phyloP scores from a whole-genome alignment of 805 yeast species.

The Spathaspora passalidarum region DNA sequence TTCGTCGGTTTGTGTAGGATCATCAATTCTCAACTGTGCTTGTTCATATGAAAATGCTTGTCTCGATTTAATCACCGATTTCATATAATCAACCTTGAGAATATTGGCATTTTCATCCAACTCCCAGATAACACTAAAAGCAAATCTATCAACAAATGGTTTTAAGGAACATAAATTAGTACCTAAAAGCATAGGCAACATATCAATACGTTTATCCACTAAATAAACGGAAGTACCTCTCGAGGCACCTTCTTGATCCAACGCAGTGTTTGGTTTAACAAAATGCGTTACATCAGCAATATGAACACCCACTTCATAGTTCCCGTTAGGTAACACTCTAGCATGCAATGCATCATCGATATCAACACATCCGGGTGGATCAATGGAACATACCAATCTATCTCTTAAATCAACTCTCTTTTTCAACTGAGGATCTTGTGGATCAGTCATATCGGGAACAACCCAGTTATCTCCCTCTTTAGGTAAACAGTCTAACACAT shows the following conservation, averaged over 20 bases:
- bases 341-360: conserved; percentile 97
- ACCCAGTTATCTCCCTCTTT: conserved; percentile 91
- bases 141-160: conserved; percentile 93
- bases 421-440: conserved; percentile 51
- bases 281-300: conserved; percentile 98
- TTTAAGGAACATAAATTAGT: conserved; percentile 93
- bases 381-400: conserved; percentile 88
- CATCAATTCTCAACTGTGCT: conserved; percentile 92
- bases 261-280: conserved; percentile 86
- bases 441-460: conserved; percentile 63
- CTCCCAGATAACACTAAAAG: conserved; percentile 96
- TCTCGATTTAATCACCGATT: conserved; percentile 85
- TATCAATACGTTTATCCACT: conserved; percentile 97
- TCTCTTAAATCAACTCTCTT: conserved; percentile 86
- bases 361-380: conserved; percentile 98
- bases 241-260: conserved; percentile 94
- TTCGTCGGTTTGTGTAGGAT: conserved; percentile 69
- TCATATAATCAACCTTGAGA: conserved; percentile 72
- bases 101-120: conserved; percentile 83
- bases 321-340: conserved; percentile 77
- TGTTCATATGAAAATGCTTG: conserved; percentile 93
- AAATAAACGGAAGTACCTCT: conserved; percentile 96
- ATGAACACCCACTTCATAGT: conserved; percentile 96
- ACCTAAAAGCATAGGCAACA: conserved; percentile 93
- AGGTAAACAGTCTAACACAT: conserved; percentile 90